These are phyloP conservation scores for Acrocalymma vagum DNA, from an alignment of 2,329 filamentous ascomycete genomes.

Conservation along the genomic window DNA sequence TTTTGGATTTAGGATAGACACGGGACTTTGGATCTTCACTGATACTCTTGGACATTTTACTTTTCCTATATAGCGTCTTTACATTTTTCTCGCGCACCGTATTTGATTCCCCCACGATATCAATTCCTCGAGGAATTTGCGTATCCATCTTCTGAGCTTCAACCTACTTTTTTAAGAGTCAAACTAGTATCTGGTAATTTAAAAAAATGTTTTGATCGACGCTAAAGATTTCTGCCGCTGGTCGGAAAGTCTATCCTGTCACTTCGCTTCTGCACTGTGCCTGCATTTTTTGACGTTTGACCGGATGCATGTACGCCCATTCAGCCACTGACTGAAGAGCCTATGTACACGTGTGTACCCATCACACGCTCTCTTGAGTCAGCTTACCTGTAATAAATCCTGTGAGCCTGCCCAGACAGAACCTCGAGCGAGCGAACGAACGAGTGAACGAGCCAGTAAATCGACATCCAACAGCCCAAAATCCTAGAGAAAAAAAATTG, in stretches of 20 bases:
- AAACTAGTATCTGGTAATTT: slow-evolving; percentile 1
- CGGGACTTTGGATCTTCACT: not conserved
- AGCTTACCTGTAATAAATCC: no score
- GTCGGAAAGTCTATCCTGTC: slow-evolving; percentile 4
- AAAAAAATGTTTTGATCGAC: not conserved
- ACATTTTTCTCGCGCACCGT: not conserved
- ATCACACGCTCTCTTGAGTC: no score
- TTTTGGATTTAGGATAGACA: slow-evolving; percentile 8
- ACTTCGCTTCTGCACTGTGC: not conserved
- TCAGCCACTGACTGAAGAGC: no score
- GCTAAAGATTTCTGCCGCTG: not conserved
- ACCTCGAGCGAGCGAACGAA: no score
- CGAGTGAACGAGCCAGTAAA: no score
- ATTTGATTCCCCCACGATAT: slow-evolving; percentile 4
- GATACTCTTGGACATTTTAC: not conserved
- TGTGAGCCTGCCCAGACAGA: no score
- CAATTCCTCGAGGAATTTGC: no score
- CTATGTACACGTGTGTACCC: no score
- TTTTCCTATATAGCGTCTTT: not conserved
- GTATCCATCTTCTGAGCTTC: not conserved
- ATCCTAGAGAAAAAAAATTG: no score
- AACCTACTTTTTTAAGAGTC: not conserved
- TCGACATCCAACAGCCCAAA: no score
- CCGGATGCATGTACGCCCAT: no score
- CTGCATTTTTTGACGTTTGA: no score